Conservation (phyloP, 306 rosid species). For the Acmispon strigosus region DNA sequence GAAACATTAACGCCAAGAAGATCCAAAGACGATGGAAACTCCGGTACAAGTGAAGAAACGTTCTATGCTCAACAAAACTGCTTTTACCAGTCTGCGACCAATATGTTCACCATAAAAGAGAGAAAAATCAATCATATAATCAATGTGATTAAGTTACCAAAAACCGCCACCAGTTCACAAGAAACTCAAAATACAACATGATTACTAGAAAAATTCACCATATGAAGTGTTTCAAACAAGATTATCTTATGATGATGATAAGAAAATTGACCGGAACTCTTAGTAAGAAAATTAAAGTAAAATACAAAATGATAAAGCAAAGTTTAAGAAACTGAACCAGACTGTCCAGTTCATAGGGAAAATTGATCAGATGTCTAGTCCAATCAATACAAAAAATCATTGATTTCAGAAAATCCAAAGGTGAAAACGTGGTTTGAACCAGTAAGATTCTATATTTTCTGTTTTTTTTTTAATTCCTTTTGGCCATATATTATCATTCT, state of each 20-base stretch:
- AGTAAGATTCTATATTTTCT: too few relatives aligned
- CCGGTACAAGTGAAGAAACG: constrained; percentile 81
- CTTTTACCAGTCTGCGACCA: constrained; percentile 86
- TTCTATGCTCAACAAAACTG: constrained; percentile 93
- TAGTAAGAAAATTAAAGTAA: background rate
- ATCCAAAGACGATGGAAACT: constrained; percentile 99
- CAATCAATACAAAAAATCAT: too few relatives aligned
- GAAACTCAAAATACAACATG: background rate
- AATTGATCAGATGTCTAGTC: too few relatives aligned
- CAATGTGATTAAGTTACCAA: background rate
- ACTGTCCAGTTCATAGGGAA: too few relatives aligned
- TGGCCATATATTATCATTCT: too few relatives aligned
- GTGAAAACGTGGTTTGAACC: too few relatives aligned
- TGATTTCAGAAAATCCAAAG: too few relatives aligned
- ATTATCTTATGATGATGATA: too few relatives aligned
- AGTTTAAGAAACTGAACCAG: too few relatives aligned
- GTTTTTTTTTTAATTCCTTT: too few relatives aligned
- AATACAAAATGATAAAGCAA: background rate
- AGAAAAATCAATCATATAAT: background rate
- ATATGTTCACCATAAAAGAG: background rate
- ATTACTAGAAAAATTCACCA: background rate
- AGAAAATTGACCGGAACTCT: background rate
- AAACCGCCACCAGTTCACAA: background rate
- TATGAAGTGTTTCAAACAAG: background rate
- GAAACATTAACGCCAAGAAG: constrained; percentile 88